Base-by-base conservation (phyloP, 139 green algal species). In the Coelastrella sp. region DNA sequence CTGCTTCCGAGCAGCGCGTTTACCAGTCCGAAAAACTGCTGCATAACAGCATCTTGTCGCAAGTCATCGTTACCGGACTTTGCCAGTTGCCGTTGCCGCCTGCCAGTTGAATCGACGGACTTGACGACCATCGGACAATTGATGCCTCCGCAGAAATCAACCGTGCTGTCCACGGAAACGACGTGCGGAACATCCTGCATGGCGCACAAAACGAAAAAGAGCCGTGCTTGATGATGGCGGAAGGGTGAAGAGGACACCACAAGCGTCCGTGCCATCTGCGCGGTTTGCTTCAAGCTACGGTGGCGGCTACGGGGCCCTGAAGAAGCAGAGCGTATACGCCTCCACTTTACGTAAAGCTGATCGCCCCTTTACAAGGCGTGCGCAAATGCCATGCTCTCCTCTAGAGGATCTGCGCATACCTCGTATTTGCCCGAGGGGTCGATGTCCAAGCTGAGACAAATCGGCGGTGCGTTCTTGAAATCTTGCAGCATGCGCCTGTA, bases 1-100 rank as follows among this genome's bases (percentile, higher is more conserved):
- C 73, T 90, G 22, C 60, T 77, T 19, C 76, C 73, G 57, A 99
- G 93, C 81, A 99, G 93, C 10, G 83, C 74, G 89, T 98, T 99
- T 74, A 98, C 92, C 54, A 99, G 94, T 7, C 90, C 92, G 80
- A 99, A 99, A 91, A 99, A 97, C 94, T 99, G 98, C 95, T 99
- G 96, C 96, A 99, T 99, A 7, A 99, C 97, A 0, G 98, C 98
- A 81, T 99, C 98, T 95, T 99, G 65, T 6, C 75, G 80, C 54
- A 98, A 76, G 91, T 98, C 96, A 83, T 98, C 96, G 80, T 96
- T 96, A 76, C 96, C 96, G 47, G 90, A 94, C 92, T 98, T 98
- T 23, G 95, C 94, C 68, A 97, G 92, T 86, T 94, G 91, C 82
- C 87, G 87, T 73, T 94, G 91, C 23, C 79, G 19, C 13, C 6